Evolutionary conservation across 2,329 filamentous ascomycete species (phyloP), one percentile per base, ranked within the genome.

Genomic region (Fusarium circinatum): DNA sequence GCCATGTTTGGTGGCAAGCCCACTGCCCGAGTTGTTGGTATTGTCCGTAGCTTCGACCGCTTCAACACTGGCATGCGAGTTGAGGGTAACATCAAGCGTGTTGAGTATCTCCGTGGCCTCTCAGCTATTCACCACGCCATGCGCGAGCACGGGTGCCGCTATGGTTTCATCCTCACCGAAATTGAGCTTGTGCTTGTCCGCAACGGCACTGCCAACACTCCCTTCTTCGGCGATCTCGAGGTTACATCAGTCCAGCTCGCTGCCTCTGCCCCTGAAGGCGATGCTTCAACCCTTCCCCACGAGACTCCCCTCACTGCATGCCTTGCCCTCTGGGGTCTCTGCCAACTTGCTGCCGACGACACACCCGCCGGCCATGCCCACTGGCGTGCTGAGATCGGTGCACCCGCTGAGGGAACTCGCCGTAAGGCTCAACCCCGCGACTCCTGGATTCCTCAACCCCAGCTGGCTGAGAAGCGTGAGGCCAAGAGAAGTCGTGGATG

Each of bases 1-100:
- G 84, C 86, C 72, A 83, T 86, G 71, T 86, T 86, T 59, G 84
- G 84, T 58, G 84, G 84, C 44, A 80, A 89, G 85, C 84, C 84
- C 38, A 80, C 83, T 18, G 84, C 84, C 30, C 90, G 93, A 38
- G 89, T 95, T 18, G 91, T 96, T 55, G 94, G 96, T 12, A 88
- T 98, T n/a, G 93, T 97, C 77, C 96, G 96, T 84, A 93, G 91
- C 80, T 98, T 96, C 80, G 93, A 97, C 82, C 92, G 94, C 78
- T 98, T 97, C 93, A 98, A 98, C 86, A 96, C 94, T 2, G 94
- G 93, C 71, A 97, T 98, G 94, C 93, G 95, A 68, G 90, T 92
- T 68, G 94, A 97, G 82, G 91, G 91, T 49, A 94, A 95, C 73
- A 89, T 94, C 82, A 93, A 95, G 83, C 92, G 93, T 66, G 94